Evolutionary conservation across 352 stramenopile genomes (phyloP), one percentile per base, ranked within the genome.

Genomic region (Globisporangium nodosum): DNA sequence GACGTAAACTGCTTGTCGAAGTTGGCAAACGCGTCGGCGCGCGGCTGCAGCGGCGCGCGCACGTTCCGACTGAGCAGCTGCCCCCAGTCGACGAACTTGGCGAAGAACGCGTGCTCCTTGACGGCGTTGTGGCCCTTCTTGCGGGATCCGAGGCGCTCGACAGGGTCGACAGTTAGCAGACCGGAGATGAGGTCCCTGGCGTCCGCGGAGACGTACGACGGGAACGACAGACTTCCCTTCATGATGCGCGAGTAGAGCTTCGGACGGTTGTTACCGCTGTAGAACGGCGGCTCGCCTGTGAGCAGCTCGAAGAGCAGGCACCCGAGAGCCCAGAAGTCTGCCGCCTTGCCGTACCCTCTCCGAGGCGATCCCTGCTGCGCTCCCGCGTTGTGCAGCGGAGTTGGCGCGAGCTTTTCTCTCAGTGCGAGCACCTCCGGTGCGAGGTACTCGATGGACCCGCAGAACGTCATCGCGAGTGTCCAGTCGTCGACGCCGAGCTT

Each of bases 271-370:
- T 75, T 75, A 60, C 86, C 78, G 33, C 69, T 91, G 68, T 95
- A 93, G 55, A 91, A 96, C 0, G 86, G 88, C 13, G 88, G 88
- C 49, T 88, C 68, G 3, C 88, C 88, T 3, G 81, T 97, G 39
- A 97, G 62, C 60, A 97, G 84, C 68, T 97, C 89, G 65, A 86
- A 97, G 9, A 97, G 69, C 54, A 98, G 61, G 46, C 74, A 88
- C 0, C 84, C 84, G 16, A 97, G 72, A 0, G 81, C 79, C 90
- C 90, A 97, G 54, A 92, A 96, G 65, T 97, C 90, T 5, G 89
- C 84, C n/a, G 82, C 77, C 33, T 85, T 96, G 35, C 88, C 90
- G 61, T 97, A 91, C 0, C 85, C 87, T 60, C 76, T 71, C 11
- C 63, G 65, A 5, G 24, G 37, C 37, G 13, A 43, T 18, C 37